These are phyloP conservation scores for Elaeagnus macrophylla DNA, from an alignment of 306 rosid genomes.

Conservation along the genomic window DNA sequence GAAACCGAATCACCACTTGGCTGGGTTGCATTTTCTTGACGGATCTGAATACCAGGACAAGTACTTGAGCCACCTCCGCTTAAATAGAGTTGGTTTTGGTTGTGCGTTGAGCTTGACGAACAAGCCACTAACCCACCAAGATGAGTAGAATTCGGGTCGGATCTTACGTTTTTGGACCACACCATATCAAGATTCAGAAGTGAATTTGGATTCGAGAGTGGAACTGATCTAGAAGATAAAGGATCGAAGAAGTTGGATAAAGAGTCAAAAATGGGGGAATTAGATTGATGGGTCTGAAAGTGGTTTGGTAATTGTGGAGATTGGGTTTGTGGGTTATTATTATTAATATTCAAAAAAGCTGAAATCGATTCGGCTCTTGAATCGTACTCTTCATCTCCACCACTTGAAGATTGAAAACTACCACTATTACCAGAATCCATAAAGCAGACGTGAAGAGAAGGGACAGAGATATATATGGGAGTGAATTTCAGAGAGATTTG, in stretches of 20 bases:
- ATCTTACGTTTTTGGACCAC: conserved; percentile 49
- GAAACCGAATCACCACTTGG: conserved; percentile 12
- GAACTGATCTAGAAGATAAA: conserved; percentile 10
- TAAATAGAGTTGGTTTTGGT: not conserved
- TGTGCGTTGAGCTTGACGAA: conserved; percentile 30
- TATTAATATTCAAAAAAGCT: conserved; percentile 25
- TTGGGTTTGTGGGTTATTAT: conserved; percentile 10
- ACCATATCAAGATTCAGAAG: conserved; percentile 38
- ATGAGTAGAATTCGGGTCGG: conserved; percentile 42
- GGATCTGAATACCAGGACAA: conserved; percentile 26
- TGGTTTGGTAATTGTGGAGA: not conserved
- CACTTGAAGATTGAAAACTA: conserved; percentile 83
- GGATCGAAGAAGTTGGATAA: conserved; percentile 54
- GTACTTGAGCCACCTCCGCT: not conserved
- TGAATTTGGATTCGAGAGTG: conserved; percentile 9
- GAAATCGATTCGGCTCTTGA: conserved; percentile 68
- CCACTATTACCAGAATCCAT: conserved; percentile 92
- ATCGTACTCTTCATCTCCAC: conserved; percentile 80
- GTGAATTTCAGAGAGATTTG: conserved; percentile 19
- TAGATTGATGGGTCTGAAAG: conserved; percentile 1
- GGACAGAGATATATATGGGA: conserved; percentile 6
- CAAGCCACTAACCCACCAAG: conserved; percentile 25
- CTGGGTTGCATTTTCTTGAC: conserved; percentile 19
- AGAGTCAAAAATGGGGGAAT: conserved; percentile 32
- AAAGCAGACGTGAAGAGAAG: not conserved